phyloP scores from a whole-genome alignment of 768 basidiomycete genomes.

The Termitomyces sp. region DNA sequence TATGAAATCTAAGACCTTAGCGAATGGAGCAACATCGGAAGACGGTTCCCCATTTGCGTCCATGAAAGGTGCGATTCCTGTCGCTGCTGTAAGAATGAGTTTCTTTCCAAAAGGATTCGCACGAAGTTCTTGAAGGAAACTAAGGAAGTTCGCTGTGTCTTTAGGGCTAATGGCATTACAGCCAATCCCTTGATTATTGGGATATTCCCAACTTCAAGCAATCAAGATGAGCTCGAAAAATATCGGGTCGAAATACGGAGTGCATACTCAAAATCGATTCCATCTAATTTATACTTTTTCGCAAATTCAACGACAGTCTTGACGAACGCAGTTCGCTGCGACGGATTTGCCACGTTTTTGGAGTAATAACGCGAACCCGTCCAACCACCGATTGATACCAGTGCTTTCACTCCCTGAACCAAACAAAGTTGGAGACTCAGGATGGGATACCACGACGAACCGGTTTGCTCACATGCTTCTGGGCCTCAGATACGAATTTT shows the following conservation, averaged over 20 bases:
- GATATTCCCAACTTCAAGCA: slow-evolving; percentile 81
- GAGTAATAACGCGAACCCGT: slow-evolving; percentile 60
- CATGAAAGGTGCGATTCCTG: slow-evolving; percentile 34
- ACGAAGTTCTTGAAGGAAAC: slow-evolving; percentile 73
- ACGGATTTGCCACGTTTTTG: slow-evolving; percentile 48
- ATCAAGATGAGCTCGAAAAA: background rate
- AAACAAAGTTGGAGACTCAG: background rate
- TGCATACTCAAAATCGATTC: slow-evolving; percentile 49
- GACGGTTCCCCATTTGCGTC: slow-evolving; percentile 49
- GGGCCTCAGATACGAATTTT: slow-evolving; percentile 48
- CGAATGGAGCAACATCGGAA: slow-evolving; percentile 66
- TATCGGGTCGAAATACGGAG: background rate
- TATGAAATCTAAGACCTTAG: slow-evolving; percentile 52
- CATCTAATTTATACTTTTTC: slow-evolving; percentile 49
- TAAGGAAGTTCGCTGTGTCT: slow-evolving; percentile 77
- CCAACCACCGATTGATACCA: slow-evolving; percentile 70
- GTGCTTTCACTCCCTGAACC: slow-evolving; percentile 58
- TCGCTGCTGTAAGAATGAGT: slow-evolving; percentile 53
- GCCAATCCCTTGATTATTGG: slow-evolving; percentile 57
- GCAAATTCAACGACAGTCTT: slow-evolving; percentile 49
- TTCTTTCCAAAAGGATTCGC: slow-evolving; percentile 42
- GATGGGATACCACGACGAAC: background rate
- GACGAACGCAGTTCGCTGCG: slow-evolving; percentile 61
- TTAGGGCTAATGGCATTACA: slow-evolving; percentile 58
- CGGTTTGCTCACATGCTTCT: slow-evolving; percentile 29